These are phyloP conservation scores for Bassia scoparia DNA, from an alignment of 148 eudicot species.

Conservation along the genomic window DNA sequence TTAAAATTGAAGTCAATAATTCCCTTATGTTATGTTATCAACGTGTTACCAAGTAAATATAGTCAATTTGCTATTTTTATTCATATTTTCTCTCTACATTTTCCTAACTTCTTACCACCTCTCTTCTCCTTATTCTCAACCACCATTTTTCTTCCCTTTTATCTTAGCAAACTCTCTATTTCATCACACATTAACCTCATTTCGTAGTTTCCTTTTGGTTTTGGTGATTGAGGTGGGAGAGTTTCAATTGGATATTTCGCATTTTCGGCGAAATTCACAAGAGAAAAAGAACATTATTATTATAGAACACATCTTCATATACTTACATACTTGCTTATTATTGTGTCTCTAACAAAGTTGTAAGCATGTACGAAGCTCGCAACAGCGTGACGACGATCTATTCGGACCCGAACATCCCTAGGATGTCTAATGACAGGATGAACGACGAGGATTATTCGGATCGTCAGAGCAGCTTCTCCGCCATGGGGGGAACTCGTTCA, in stretches of 20 bases:
- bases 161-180: background rate
- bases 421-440: constrained; percentile 20
- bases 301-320: too few species aligned
- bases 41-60: constrained; percentile 12
- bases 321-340: too few species aligned
- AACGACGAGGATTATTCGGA: constrained; percentile 26
- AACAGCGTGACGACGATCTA: constrained; percentile 9
- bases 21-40: too few species aligned
- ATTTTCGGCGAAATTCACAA: too few species aligned
- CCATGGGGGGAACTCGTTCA: constrained; percentile 27
- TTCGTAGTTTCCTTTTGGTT: background rate
- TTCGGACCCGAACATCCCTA: constrained; percentile 32
- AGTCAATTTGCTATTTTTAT: constrained; percentile 10
- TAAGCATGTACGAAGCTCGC: constrained; percentile 13
- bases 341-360: too few species aligned
- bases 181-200: background rate
- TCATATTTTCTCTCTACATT: constrained; percentile 3
- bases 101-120: background rate
- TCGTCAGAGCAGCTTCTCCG: constrained; percentile 47
- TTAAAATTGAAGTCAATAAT: too few species aligned
- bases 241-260: background rate
- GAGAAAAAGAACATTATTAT: too few species aligned
- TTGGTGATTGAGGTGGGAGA: background rate
- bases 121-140: constrained; percentile 14
- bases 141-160: constrained; percentile 7